phyloP scores from a whole-genome alignment of 2,329 filamentous ascomycete species.

The Akanthomyces uredinophilus region DNA sequence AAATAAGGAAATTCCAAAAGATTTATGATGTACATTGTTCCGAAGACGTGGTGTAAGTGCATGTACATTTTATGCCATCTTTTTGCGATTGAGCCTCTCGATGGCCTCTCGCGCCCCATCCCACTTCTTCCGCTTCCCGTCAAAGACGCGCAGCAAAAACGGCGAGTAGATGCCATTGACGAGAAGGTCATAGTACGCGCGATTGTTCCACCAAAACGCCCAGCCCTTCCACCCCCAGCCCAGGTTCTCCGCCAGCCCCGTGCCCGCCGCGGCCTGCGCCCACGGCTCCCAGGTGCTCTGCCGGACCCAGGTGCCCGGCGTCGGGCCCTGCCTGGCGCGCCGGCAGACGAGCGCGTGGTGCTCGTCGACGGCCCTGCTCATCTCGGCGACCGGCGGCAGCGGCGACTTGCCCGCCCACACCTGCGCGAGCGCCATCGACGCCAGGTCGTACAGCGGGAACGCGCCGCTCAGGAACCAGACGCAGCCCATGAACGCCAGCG shows the following conservation, averaged over 20 bases:
- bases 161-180: conserved; percentile 37
- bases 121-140: conserved; percentile 36
- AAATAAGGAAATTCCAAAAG: neutral
- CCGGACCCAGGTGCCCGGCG: conserved; percentile 24
- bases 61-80: neutral
- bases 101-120: conserved; percentile 33
- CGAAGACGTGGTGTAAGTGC: neutral
- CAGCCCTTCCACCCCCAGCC: conserved; percentile 37
- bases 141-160: conserved; percentile 37
- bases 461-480: conserved; percentile 30
- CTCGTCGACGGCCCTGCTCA: conserved; percentile 31
- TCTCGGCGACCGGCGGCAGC: conserved; percentile 32
- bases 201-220: conserved; percentile 37
- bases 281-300: conserved; percentile 34
- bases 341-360: conserved; percentile 30
- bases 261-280: conserved; percentile 38
- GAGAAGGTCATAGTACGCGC: conserved; percentile 32
- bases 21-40: neutral
- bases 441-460: conserved; percentile 37
- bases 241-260: conserved; percentile 34
- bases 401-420: conserved; percentile 35
- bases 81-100: conserved; percentile 24
- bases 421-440: conserved; percentile 38
- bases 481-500: conserved; percentile 39
- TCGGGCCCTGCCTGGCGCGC: conserved; percentile 24